phyloP scores from a whole-genome alignment of 208 protist species.

The Crithidia expoeki region DNA sequence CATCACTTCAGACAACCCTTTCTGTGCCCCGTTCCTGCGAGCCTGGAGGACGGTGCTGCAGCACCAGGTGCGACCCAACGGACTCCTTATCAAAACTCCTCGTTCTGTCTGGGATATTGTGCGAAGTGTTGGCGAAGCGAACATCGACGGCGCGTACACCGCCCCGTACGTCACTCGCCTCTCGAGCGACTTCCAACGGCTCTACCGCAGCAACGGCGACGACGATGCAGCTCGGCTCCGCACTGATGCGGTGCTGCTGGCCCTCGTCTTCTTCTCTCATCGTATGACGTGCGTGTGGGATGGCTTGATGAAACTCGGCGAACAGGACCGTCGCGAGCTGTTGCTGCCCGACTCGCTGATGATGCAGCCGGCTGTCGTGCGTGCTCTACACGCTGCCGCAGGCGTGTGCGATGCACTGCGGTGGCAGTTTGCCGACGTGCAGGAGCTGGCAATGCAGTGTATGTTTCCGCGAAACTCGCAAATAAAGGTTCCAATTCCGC shows the following conservation, averaged over 20 bases:
- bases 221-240: constrained; percentile 16
- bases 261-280: constrained; percentile 21
- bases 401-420: constrained; percentile 15
- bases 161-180: constrained; percentile 25
- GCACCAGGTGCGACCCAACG: constrained; percentile 37
- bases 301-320: constrained; percentile 8
- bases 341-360: constrained; percentile 18
- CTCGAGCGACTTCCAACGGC: constrained; percentile 24
- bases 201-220: constrained; percentile 26
- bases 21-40: constrained; percentile 17
- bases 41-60: constrained; percentile 41
- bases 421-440: constrained; percentile 13
- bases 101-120: constrained; percentile 42
- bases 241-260: constrained; percentile 20
- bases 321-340: constrained; percentile 16
- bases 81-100: constrained; percentile 26
- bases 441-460: constrained; percentile 22
- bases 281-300: constrained; percentile 24
- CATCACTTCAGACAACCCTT: constrained; percentile 10
- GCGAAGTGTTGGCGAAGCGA: constrained; percentile 27
- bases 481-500: neutral
- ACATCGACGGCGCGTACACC: constrained; percentile 26
- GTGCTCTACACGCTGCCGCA: constrained; percentile 1
- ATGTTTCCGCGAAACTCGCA: constrained; percentile 3
- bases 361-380: constrained; percentile 10